Percentiles rank a stretch among this genome's conserved stretches.
phyloP scores from a whole-genome alignment of 129 eudicot species.

The Oenanthe sinensis region DNA sequence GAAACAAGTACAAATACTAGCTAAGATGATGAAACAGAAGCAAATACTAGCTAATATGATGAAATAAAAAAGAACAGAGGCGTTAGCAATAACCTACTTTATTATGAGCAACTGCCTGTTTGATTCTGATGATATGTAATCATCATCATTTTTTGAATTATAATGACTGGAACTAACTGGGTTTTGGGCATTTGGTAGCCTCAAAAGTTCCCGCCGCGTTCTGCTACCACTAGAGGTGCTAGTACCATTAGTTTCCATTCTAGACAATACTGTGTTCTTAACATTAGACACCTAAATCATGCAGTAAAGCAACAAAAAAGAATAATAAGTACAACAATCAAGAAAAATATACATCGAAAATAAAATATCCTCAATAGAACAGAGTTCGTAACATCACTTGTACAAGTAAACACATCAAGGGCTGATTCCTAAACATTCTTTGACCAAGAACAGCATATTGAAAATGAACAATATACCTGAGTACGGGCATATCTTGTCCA shows the following conservation, averaged over 20 bases:
- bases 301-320: constrained; percentile 3
- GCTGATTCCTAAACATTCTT: neutral
- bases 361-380: neutral
- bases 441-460: neutral
- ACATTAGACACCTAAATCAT: constrained; percentile 50
- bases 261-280: constrained; percentile 42
- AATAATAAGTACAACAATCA: neutral
- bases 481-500: constrained; percentile 65
- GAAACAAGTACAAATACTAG: neutral
- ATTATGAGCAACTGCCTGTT: constrained; percentile 68
- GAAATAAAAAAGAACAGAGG: neutral
- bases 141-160: constrained; percentile 50
- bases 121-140: constrained; percentile 64
- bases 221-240: constrained; percentile 44
- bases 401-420: neutral
- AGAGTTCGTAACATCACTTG: neutral
- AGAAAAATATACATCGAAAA: neutral
- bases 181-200: constrained; percentile 53
- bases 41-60: neutral
- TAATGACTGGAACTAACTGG: constrained; percentile 37
- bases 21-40: neutral
- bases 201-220: constrained; percentile 70
- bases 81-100: constrained; percentile 25
- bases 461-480: constrained; percentile 31
- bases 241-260: constrained; percentile 30